Evolutionary conservation across 2,329 filamentous ascomycete species (phyloP).

Genomic region (Dryadomyces quercus-mongolicae): DNA sequence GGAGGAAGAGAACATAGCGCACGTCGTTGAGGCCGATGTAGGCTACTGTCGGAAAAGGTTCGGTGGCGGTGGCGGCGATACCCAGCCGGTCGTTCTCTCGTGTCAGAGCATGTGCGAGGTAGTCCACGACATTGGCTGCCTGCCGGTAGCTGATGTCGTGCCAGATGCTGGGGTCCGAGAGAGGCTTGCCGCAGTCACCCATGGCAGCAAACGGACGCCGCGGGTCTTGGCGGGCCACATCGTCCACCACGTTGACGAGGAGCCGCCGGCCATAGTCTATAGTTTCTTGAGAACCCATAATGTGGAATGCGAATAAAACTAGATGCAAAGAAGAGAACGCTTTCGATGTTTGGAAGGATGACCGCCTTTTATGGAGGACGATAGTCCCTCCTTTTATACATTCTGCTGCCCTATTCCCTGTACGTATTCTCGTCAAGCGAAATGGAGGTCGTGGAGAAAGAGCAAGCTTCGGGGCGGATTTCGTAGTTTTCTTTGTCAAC

Average conservation of each 20-base stretch:
- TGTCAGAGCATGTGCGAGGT: conserved; percentile 4
- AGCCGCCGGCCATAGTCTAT: conserved; percentile 4
- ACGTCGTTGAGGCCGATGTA: conserved; percentile 29
- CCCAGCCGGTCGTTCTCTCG: neutral
- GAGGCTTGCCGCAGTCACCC: neutral
- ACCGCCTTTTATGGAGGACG: no score
- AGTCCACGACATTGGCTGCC: conserved; percentile 9
- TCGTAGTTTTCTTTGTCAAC: no score
- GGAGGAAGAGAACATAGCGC: conserved; percentile 15
- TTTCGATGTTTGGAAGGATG: no score
- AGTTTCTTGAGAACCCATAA: neutral
- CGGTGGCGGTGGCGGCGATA: neutral
- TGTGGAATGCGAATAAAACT: no score
- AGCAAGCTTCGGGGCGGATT: no score
- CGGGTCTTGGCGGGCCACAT: conserved; percentile 2
- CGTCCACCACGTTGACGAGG: conserved; percentile 6
- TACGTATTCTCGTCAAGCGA: no score
- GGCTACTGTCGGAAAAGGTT: conserved; percentile 24
- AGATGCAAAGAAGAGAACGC: no score
- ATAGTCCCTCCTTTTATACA: no score
- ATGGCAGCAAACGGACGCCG: neutral
- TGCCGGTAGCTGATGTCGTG: neutral
- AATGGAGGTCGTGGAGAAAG: no score
- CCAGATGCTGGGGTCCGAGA: conserved; percentile 1
- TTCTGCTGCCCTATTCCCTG: no score